Base-by-base conservation (phyloP, 1,284 basidiomycete genomes). In the Sanguinoderma infundibulare region DNA sequence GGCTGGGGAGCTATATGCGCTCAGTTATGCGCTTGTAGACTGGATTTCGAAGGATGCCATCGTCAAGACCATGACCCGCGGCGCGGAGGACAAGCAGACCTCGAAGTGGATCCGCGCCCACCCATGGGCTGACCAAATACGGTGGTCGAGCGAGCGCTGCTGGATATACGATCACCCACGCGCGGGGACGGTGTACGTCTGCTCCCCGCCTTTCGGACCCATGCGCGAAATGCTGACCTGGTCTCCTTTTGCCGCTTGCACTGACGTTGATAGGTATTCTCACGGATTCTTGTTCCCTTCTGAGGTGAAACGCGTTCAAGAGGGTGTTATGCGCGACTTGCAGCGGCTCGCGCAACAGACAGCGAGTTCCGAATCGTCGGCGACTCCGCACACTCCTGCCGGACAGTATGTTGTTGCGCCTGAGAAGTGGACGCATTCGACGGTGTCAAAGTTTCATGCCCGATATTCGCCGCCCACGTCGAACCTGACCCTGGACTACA, bases 81-180 rank as follows among this genome's bases (percentile, higher is more conserved):
- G 98, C 17, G 92, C 94, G 7, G 97, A 99, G 79, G 97, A 99
- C 78, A 97, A 98, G 76, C 90, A 95, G 71, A 92, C 91, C n/a
- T 89, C 96, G 3, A 91, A 90, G 68, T 99, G 97, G 98, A 95
- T 99, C 85, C 83, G 85, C 36, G 73, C 89, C 60, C 96, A 98
- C 77, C 97, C 97, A 0, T 86, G 89, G 51, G 86, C 90, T 12
- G 78, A 84, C 36, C 83, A 90, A 66, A 87, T 99, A 39, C 86
- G 94, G 56, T 98, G 95, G 95, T 84, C 86, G 32, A 91, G 93
- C 69, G 97, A 99, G 73, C 87, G 90, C 30, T 98, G 97, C 76
- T 98, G 95, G 94, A 95, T 99, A 67, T 98, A 99, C 77, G 97
- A 99, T 75, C 96, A 98, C 77, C 97, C 97, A 0, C 91, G 95